Base-by-base conservation (phyloP, 176 grass and related monocot species). In the Aegilops speltoides region DNA sequence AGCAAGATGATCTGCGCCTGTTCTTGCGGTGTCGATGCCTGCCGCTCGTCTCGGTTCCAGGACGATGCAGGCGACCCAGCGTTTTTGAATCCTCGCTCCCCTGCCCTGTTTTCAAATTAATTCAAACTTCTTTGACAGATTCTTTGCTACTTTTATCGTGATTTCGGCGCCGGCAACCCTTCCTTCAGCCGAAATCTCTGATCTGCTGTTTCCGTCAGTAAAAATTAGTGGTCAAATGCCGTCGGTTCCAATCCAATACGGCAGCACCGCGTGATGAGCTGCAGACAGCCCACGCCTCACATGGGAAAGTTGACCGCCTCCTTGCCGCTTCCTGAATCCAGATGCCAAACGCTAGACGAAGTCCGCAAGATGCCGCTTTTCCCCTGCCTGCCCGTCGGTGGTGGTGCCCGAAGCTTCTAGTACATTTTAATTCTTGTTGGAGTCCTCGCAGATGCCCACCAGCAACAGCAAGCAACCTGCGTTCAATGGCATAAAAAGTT, bases 261-360 rank as follows among this genome's bases (percentile, higher is more conserved):
- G 50, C 50, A 1, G 32, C 57, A 26, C 48, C 25, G 16, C 80
- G 80, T 56, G n/a, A 16, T 37, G 76, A 69, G 82, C 54, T 88
- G 28, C 61, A 1, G 66, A 87, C 81, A 88, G 82, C 81, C 85
- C 85, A 56, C 36, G 60, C 40, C 46, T 76, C 89, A 37, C 82
- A 88, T 71, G 89, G 76, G 23, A 81, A 88, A 77, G 82, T 84
- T 88, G 89, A 91, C 89, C 76, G 48, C 3, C 60, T 68, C 61
- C 62, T 28, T 69, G 80, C 28, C 61, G 46, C 77, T 57, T 62
- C 67, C 59, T 76, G 75, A 84, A 43, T 80, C 67, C 59, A 80
- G 85, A 84, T 87, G 89, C 32, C 56, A 9, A 72, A 48, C 22
- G 60, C 24, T 66, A 83, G 77, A 82, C 37, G 64, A 8, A 36